These are phyloP conservation scores for Lentinula lateritia DNA, from an alignment of 768 basidiomycete genomes.

Conservation along the genomic window DNA sequence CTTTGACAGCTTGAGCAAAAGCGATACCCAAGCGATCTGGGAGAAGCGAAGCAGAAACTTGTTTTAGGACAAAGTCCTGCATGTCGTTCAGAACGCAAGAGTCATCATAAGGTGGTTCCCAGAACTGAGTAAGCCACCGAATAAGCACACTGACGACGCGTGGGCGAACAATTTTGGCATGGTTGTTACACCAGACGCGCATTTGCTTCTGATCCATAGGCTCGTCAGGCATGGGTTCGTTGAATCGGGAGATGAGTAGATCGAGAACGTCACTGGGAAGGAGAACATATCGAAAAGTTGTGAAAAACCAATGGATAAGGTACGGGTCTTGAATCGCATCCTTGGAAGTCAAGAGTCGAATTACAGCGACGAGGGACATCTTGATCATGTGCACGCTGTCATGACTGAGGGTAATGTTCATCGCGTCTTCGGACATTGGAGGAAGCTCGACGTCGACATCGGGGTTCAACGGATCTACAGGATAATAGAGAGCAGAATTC, in stretches of 20 bases:
- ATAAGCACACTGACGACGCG: constrained; percentile 57
- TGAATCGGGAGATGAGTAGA: constrained; percentile 44
- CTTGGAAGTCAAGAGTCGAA: constrained; percentile 26
- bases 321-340: constrained; percentile 26
- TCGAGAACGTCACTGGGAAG: constrained; percentile 34
- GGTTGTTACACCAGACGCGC: constrained; percentile 23
- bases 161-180: constrained; percentile 45
- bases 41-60: constrained; percentile 20
- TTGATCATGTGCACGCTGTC: neutral
- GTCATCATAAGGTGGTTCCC: constrained; percentile 50
- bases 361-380: constrained; percentile 1
- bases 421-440: constrained; percentile 3
- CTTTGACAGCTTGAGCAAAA: constrained; percentile 13
- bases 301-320: constrained; percentile 44
- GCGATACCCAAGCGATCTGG: constrained; percentile 2
- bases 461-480: constrained; percentile 19
- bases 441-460: constrained; percentile 12
- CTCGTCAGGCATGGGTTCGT: constrained; percentile 22
- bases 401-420: neutral
- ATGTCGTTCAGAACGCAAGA: constrained; percentile 27
- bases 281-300: constrained; percentile 54
- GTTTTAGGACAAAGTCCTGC: constrained; percentile 16
- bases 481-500: constrained; percentile 21
- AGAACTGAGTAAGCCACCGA: constrained; percentile 70
- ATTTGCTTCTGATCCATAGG: constrained; percentile 26